phyloP scores from a whole-genome alignment of 1,284 basidiomycete genomes.

The Microbotryomycetes sp. region DNA sequence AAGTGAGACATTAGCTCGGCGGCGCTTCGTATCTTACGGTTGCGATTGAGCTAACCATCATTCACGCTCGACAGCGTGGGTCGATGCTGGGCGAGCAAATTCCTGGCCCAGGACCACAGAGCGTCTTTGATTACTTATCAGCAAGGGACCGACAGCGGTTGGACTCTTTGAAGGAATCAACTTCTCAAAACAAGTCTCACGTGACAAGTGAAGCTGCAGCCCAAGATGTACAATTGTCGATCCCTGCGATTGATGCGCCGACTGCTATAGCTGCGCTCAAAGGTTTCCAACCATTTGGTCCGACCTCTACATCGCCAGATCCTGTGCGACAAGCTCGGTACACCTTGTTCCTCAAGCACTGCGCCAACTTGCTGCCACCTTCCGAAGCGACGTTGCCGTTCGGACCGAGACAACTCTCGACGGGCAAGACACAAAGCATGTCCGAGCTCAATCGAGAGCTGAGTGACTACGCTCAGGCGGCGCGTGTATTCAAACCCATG shows the following conservation, averaged over 20 bases:
- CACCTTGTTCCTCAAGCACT: conserved; percentile 68
- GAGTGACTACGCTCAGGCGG: conserved; percentile 76
- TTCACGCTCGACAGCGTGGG: conserved; percentile 67
- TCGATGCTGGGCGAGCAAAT: conserved; percentile 72
- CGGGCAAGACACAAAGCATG: conserved; percentile 47
- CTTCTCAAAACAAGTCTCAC: not conserved
- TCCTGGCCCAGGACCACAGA: conserved; percentile 51
- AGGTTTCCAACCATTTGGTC: conserved; percentile 79
- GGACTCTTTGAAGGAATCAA: conserved; percentile 53
- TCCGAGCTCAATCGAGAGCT: conserved; percentile 76
- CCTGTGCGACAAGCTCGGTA: conserved; percentile 73
- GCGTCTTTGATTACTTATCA: conserved; percentile 88
- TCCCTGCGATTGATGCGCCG: conserved; percentile 63
- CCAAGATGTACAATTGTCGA: conserved; percentile 45
- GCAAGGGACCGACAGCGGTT: conserved; percentile 82
- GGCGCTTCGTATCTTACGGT: not conserved
- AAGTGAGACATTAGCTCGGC: conserved; percentile 56
- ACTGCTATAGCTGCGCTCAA: conserved; percentile 78
- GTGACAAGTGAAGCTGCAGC: conserved; percentile 18
- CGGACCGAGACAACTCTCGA: conserved; percentile 21
- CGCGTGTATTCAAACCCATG: conserved; percentile 84
- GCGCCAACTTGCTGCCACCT: conserved; percentile 46
- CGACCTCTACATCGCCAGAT: conserved; percentile 30
- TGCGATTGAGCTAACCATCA: no score
- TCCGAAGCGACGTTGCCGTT: conserved; percentile 23